These are phyloP conservation scores for Tinospora cordifolia DNA, from an alignment of 164 flowering plant species.

Conservation along the genomic window DNA sequence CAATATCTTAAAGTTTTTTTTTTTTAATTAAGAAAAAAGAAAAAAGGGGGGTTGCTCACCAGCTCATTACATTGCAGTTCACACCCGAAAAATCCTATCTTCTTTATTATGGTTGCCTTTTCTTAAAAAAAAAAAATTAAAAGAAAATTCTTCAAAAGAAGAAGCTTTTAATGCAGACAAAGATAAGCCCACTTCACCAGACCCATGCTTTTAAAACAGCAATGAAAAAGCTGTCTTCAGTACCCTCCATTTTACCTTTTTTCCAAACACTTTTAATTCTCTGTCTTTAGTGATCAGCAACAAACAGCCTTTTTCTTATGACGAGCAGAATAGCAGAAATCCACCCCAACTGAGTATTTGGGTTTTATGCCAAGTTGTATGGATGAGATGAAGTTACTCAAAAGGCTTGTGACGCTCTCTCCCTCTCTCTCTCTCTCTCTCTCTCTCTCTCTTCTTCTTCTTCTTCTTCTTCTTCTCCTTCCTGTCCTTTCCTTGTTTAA, in stretches of 20 bases:
- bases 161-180: no score
- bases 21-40: no score
- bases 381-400: constrained; percentile 22
- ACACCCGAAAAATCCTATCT: constrained; percentile 25
- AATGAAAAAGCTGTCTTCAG: not conserved
- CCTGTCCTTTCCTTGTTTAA: constrained; percentile 14
- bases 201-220: constrained; percentile 3
- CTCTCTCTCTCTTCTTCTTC: constrained; percentile 2
- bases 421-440: not conserved
- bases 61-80: constrained; percentile 17
- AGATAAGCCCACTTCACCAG: not conserved
- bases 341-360: constrained; percentile 27
- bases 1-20: constrained; percentile 12
- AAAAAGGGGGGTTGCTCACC: constrained; percentile 20
- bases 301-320: constrained; percentile 23
- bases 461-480: constrained; percentile 2
- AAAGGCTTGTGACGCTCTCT: constrained; percentile 15
- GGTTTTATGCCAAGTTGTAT: constrained; percentile 20
- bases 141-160: no score
- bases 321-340: constrained; percentile 21
- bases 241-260: constrained; percentile 6
- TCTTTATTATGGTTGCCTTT: constrained; percentile 4
- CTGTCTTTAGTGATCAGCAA: constrained; percentile 30
- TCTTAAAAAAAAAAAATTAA: no score
- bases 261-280: constrained; percentile 19